Evolutionary conservation across 176 grass and related monocot genomes (phyloP), one percentile per base, ranked within the genome.

Genomic region (Oropetium thomaeum): DNA sequence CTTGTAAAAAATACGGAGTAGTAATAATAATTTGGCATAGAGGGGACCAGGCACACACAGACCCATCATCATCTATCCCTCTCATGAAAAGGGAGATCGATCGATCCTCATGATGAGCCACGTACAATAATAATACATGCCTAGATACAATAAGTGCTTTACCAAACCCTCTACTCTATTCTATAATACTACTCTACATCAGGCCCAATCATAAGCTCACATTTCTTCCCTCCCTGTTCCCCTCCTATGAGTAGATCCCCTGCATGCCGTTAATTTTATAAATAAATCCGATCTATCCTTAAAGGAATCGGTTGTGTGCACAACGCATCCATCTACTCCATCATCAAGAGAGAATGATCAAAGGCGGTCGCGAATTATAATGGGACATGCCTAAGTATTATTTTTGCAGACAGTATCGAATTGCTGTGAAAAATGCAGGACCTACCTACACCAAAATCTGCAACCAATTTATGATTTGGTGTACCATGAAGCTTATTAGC

Each of bases 61-160:
- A n/a, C n/a, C n/a, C n/a, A n/a, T n/a, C n/a, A n/a, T n/a, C 65
- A 34, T 84, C 53, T 10, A n/a, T 52, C 48, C 19, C 48, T 49
- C n/a, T 62, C 67, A 83, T 19, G 55, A 77, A 84, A 84, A 84
- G 49, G 49, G 49, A 9, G n/a, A n/a, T n/a, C n/a, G n/a, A n/a
- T n/a, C n/a, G 49, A 52, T 52, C 49, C 49, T 8, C 12, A 58
- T 58, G 23, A 58, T 28, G 33, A 71, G 66, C 43, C 58, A 39
- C 70, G 73, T 78, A 52, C 49, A 52, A 57, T 28, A 76, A 83
- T 69, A 71, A 78, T 84, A 53, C 66, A 55, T 78, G 8, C 68
- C 44, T 55, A 34, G 33, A 64, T 64, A 78, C 44, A 55, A 43
- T 27, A 78, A 30, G 26, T 52, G 43, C 74, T 22, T 35, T 58